Evolutionary conservation across 2,329 filamentous ascomycete genomes (phyloP).

Genomic region (Fusarium nelsonii): DNA sequence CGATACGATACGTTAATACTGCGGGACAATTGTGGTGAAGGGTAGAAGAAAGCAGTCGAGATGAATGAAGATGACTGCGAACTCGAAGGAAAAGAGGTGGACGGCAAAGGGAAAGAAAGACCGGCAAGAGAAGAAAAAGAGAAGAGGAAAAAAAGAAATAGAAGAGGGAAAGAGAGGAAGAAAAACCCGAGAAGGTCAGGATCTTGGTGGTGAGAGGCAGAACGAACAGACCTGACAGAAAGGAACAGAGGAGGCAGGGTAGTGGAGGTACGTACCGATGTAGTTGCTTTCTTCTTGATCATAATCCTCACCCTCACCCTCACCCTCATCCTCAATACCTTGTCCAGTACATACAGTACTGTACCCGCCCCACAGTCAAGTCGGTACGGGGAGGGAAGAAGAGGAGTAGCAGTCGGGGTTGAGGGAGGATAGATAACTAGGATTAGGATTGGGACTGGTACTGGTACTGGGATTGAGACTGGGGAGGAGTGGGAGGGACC

Average conservation of each 20-base stretch:
- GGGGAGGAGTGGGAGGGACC: neutral
- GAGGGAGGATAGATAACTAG: neutral
- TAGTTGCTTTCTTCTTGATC: slow-evolving; percentile 22
- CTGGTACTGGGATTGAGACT: neutral
- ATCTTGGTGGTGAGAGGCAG: slow-evolving; percentile 49
- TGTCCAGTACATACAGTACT: slow-evolving; percentile 10
- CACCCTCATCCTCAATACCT: slow-evolving; percentile 42
- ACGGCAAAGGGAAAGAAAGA: slow-evolving; percentile 37
- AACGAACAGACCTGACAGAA: slow-evolving; percentile 29
- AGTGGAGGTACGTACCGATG: slow-evolving; percentile 46
- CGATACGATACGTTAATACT: slow-evolving; percentile 12
- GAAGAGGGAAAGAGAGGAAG: slow-evolving; percentile 45
- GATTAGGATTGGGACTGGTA: neutral
- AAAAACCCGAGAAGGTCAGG: slow-evolving; percentile 44
- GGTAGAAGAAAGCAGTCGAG: slow-evolving; percentile 63
- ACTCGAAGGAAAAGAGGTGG: slow-evolving; percentile 57
- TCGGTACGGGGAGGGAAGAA: slow-evolving; percentile 42
- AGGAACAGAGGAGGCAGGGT: slow-evolving; percentile 44
- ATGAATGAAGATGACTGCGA: slow-evolving; percentile 66
- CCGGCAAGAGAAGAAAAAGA: slow-evolving; percentile 47
- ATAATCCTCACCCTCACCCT: slow-evolving; percentile 21
- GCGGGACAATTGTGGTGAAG: slow-evolving; percentile 49
- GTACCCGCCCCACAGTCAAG: slow-evolving; percentile 34
- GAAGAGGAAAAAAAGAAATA: slow-evolving; percentile 51
- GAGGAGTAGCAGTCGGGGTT: slow-evolving; percentile 26